Evolutionary conservation across 352 stramenopile genomes (phyloP).

Genomic region (Aphanomyces astaci): DNA sequence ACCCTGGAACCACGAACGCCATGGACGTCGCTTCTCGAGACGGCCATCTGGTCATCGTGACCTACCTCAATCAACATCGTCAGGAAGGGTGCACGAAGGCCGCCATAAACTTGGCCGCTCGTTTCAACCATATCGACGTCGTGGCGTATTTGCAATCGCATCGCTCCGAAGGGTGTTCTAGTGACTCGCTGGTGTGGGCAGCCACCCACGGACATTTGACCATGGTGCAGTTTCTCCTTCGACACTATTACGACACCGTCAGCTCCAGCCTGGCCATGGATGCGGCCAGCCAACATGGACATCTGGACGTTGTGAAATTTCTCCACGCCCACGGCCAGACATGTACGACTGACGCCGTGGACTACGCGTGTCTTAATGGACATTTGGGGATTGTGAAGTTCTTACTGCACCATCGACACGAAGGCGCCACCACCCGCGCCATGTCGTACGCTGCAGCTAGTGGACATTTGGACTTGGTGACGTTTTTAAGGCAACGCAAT

Average conservation of each 20-base stretch:
- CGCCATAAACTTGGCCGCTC: slow-evolving; percentile 15
- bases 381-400: slow-evolving; percentile 4
- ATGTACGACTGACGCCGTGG: slow-evolving; percentile 7
- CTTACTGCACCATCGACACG: not conserved
- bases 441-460: slow-evolving; percentile 3
- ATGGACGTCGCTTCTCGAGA: not conserved
- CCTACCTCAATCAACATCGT: not conserved
- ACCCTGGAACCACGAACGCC: not conserved
- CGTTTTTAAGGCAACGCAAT: not conserved
- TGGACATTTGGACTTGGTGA: slow-evolving; percentile 7
- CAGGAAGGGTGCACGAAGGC: not conserved
- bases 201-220: slow-evolving; percentile 5
- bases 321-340: not conserved
- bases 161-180: slow-evolving; percentile 2
- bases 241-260: not conserved
- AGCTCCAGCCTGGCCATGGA: not conserved
- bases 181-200: not conserved
- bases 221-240: not conserved
- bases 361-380: slow-evolving; percentile 1
- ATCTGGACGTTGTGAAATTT: not conserved
- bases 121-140: slow-evolving; percentile 5
- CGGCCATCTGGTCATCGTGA: not conserved
- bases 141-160: slow-evolving; percentile 9
- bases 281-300: not conserved
- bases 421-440: slow-evolving; percentile 12